These are phyloP conservation scores for Penicillium sp. DNA, from an alignment of 2,329 filamentous ascomycete species.

Conservation along the genomic window DNA sequence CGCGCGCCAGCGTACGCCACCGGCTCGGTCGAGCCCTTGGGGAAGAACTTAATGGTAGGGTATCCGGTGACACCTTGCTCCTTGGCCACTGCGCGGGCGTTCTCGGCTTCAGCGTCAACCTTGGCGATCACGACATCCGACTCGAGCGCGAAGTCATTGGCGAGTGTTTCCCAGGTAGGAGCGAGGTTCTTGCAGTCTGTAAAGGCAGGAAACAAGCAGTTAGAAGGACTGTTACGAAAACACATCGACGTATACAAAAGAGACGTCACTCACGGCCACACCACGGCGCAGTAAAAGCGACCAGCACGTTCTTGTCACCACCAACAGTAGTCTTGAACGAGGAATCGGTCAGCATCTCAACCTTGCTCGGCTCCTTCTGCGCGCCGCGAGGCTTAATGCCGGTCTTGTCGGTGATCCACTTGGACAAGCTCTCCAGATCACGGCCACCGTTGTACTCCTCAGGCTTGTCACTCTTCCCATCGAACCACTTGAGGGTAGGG, in stretches of 20 bases:
- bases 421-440: conserved; percentile 78
- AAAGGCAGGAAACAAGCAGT: conserved; percentile 2
- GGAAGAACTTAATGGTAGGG: conserved; percentile 98
- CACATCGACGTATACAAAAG: conserved; percentile 4
- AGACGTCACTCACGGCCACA: conserved; percentile 77
- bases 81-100: conserved; percentile 73
- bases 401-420: conserved; percentile 83
- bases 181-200: conserved; percentile 95
- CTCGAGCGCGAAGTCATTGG: conserved; percentile 75
- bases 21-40: conserved; percentile 71
- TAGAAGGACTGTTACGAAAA: conserved; percentile 2
- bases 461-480: conserved; percentile 85
- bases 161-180: conserved; percentile 84
- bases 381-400: conserved; percentile 70
- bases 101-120: conserved; percentile 86
- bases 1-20: conserved; percentile 73
- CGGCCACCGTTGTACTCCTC: conserved; percentile 82
- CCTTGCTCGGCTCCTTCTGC: conserved; percentile 64
- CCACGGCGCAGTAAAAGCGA: conserved; percentile 98
- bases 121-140: conserved; percentile 82
- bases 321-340: conserved; percentile 77
- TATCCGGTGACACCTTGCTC: conserved; percentile 79
- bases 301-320: conserved; percentile 81
- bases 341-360: conserved; percentile 75
- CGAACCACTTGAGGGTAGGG: conserved; percentile 96